These are phyloP conservation scores for Aurinia saxatilis DNA, from an alignment of 345 rosid species.

Conservation along the genomic window DNA sequence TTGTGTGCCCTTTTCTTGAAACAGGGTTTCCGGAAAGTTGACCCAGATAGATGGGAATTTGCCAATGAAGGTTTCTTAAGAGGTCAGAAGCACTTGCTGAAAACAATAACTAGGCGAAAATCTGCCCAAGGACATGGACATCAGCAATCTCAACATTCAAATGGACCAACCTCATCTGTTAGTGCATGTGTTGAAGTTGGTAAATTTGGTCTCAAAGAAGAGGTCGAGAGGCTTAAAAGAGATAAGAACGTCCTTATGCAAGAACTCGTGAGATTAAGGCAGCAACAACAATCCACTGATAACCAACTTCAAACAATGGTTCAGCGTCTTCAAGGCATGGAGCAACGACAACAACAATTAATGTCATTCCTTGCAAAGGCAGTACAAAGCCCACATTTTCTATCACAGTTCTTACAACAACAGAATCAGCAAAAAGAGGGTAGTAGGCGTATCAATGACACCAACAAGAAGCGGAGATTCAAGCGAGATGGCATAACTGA, in stretches of 20 bases:
- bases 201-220: conserved; percentile 95
- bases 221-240: conserved; percentile 95
- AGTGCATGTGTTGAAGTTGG: conserved; percentile 97
- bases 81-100: conserved; percentile 87
- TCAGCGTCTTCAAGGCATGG: conserved; percentile 96
- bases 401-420: conserved; percentile 93
- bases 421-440: conserved; percentile 84
- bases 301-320: conserved; percentile 79
- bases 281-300: conserved; percentile 93
- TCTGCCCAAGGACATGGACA: conserved; percentile 58
- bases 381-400: conserved; percentile 86
- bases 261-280: conserved; percentile 89
- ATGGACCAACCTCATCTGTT: conserved; percentile 66
- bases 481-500: conserved; percentile 55
- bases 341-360: conserved; percentile 95
- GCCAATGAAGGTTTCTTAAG: conserved; percentile 90
- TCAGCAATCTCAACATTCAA: conserved; percentile 60
- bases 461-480: conserved; percentile 82
- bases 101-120: conserved; percentile 72
- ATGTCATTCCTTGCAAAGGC: conserved; percentile 98
- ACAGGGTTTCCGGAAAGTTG: conserved; percentile 97
- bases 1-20: not conserved
- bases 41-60: conserved; percentile 97
- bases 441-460: conserved; percentile 66
- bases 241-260: conserved; percentile 99